These are phyloP conservation scores for Zymoseptoria crescenta DNA, from an alignment of 2,329 filamentous ascomycete species.

Conservation along the genomic window DNA sequence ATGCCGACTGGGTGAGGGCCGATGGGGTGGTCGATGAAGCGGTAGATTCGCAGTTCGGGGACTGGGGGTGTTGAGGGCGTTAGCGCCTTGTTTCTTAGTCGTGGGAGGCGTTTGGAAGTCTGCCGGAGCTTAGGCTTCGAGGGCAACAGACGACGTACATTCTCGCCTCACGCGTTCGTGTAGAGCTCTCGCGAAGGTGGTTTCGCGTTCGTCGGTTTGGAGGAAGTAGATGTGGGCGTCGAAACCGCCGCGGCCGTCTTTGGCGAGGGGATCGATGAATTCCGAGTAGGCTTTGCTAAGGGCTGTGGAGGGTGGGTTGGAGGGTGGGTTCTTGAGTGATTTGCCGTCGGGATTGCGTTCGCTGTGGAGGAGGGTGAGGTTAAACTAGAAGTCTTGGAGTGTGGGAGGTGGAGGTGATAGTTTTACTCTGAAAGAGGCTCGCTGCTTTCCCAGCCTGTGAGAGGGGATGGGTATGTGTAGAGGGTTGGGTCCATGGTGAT, in stretches of 20 bases:
- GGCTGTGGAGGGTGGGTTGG: conserved; percentile 53
- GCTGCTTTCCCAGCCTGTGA: conserved; percentile 44
- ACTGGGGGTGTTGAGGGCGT: too few species aligned
- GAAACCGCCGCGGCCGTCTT: conserved; percentile 62
- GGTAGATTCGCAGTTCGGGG: conserved; percentile 76
- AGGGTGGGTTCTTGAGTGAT: conserved; percentile 60
- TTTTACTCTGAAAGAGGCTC: conserved; percentile 38
- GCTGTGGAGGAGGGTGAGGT: neutral
- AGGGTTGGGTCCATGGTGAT: conserved; percentile 39
- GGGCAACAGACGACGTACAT: too few species aligned
- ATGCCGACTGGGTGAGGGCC: conserved; percentile 79
- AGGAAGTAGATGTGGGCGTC: conserved; percentile 84
- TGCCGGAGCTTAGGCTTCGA: too few species aligned
- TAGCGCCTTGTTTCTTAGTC: too few species aligned
- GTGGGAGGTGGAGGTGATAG: neutral
- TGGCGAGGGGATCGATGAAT: conserved; percentile 62
- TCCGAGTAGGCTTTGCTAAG: conserved; percentile 59
- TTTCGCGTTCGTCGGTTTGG: conserved; percentile 53
- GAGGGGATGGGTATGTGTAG: conserved; percentile 49
- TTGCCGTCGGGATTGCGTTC: conserved; percentile 57
- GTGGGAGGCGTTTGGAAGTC: too few species aligned
- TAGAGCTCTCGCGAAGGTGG: conserved; percentile 60
- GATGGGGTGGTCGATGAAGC: conserved; percentile 65
- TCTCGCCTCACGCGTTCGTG: conserved; percentile 74
- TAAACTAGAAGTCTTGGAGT: neutral